Evolutionary conservation across 2,329 filamentous ascomycete genomes (phyloP).

Genomic region (Neurospora crassa): DNA sequence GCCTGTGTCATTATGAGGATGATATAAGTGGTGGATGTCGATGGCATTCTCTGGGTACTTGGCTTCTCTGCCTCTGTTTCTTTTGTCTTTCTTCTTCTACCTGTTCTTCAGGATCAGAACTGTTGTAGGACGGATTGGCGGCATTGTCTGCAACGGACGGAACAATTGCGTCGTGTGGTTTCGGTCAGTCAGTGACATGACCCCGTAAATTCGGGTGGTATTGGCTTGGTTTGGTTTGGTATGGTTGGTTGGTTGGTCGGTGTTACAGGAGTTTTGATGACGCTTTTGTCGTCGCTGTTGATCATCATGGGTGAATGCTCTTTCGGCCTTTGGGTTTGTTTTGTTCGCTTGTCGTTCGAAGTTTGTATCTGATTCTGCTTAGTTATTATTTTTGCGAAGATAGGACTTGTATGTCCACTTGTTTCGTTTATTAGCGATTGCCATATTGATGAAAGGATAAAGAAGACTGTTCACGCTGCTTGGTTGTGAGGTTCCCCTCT

Average conservation of each 20-base stretch:
- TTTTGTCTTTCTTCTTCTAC: constrained; percentile 1
- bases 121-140: not conserved
- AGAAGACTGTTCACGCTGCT: not conserved
- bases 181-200: not conserved
- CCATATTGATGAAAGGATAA: not conserved
- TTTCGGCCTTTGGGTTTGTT: not conserved
- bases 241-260: not conserved
- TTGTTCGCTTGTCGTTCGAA: not conserved
- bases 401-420: not conserved
- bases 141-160: not conserved
- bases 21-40: not conserved
- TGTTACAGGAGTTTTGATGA: not conserved
- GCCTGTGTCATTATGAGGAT: not conserved
- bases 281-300: not conserved
- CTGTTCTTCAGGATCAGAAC: not conserved
- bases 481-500: too few relatives aligned
- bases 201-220: not conserved
- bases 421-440: not conserved
- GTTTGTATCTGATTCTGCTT: not conserved
- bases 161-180: not conserved
- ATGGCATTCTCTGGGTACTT: not conserved
- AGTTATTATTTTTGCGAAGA: not conserved
- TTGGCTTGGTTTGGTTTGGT: not conserved
- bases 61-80: not conserved
- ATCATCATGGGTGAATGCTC: not conserved